Evolutionary conservation across 129 eudicot species (phyloP), one percentile per base, ranked within the genome.

Genomic region (Flaveria bidentis): DNA sequence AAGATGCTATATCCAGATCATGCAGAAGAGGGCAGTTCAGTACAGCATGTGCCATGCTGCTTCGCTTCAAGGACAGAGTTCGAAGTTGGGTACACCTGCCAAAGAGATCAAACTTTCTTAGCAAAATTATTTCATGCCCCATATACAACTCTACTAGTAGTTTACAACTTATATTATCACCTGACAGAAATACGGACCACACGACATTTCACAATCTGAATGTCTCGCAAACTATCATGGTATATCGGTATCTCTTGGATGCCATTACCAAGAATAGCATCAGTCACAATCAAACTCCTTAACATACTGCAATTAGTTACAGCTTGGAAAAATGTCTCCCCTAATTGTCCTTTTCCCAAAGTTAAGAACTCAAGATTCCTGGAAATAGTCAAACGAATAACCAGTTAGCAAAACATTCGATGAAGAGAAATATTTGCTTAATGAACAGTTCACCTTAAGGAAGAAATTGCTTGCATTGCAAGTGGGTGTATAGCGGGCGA

Each of bases 31-130:
- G 97, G 76, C 99, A 94, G 82, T 81, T 91, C 67, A 94, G 89
- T 66, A 79, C 90, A 22, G 89, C 96, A 75, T 94, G 96, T 56
- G 96, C 96, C 99, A 94, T 94, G 84, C 91, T 89, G 75, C 97
- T 94, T 20, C 99, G 86, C 86, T 89, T 94, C 71, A 94, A 82
- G n/a, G 99, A 94, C 87, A 94, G 80, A 13, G 90, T 85, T 72
- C 83, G 86, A 76, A 94, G 96, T 76, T 87, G 97, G 13, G 99
- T 96, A 76, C 99, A 94, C 90, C 98, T 94, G 92, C 36, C 78
- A 55, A 64, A 25, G 51, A 66, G 45, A 74, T 45, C 25, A 47
- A 80, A 71, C 44, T 13, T 23, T 33, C 22, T 80, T 52, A 61
- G 72, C 72, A 74, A 57, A 66, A 25, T 28, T 42, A 49, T 36